Evolutionary conservation across 1,284 basidiomycete genomes (phyloP), one percentile per base, ranked within the genome.

Genomic region (Tausonia pullulans): DNA sequence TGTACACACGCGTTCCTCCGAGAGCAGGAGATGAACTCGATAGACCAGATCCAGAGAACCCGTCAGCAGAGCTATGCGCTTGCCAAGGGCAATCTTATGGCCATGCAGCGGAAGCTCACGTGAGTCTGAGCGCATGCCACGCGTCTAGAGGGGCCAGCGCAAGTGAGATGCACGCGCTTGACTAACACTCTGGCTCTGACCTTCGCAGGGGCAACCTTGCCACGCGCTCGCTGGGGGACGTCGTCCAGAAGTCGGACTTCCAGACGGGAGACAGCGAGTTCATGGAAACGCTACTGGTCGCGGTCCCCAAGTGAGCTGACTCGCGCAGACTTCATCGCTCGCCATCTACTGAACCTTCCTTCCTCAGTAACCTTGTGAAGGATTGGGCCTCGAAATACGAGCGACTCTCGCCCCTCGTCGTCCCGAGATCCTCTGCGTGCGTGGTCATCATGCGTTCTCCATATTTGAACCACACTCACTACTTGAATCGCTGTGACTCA

Each of bases 91-190:
- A 87, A 89, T 56, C 79, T 98, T 66, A 85, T 86, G n/a, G 87
- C 91, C 73, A 85, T 98, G 80, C 91, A 97, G 74, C 85, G 95
- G 69, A 97, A 93, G 83, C 90, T 90, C 81, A 85, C 84, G 90
- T 94, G 73, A 70, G 86, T 78, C 40, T 11, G 27, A 27, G 27
- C 27, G 27, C 27, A 27, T 27, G 27, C 27, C 27, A 27, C 27
- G 27, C 27, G 27, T 27, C 27, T 27, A 27, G 27, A 27, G 27
- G 27, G 27, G 27, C 27, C 27, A 1, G 1, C 39, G 45, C 56
- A 65, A 13, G 67, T 65, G 43, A 48, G 50, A 45, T 27, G 27
- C 27, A 27, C 27, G 27, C n/a, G 6, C 27, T 66, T 69, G 63
- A 68, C 63, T 27, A 57, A 7, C 5, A 11, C 39, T 41, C 9